Percentiles rank a stretch among this genome's conserved stretches.
These are phyloP conservation scores for Candida nemodendra DNA, from an alignment of 805 yeast species.

Conservation along the genomic window DNA sequence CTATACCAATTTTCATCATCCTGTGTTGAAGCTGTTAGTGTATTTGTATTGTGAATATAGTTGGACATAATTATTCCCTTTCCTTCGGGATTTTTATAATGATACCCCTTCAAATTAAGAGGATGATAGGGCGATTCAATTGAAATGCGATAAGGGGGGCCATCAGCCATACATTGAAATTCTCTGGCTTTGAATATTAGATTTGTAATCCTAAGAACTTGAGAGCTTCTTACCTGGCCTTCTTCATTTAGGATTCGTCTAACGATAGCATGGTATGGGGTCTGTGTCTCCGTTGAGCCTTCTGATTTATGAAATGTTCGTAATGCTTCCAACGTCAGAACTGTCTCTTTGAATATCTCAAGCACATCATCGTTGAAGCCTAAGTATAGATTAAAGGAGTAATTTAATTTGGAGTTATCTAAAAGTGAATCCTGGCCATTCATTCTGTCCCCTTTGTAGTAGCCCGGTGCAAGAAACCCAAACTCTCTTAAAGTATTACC, in stretches of 20 bases:
- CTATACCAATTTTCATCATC: constrained; percentile 33
- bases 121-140: constrained; percentile 32
- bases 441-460: constrained; percentile 9
- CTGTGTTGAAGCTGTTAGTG: constrained; percentile 19
- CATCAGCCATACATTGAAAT: constrained; percentile 28
- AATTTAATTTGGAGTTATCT: constrained; percentile 1
- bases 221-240: constrained; percentile 22
- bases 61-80: constrained; percentile 22
- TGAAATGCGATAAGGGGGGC: constrained; percentile 32
- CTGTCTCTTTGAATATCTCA: constrained; percentile 32
- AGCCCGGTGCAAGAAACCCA: constrained; percentile 32
- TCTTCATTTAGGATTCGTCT: constrained; percentile 18
- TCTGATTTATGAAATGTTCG: constrained; percentile 12
- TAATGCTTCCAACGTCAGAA: constrained; percentile 29
- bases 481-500: constrained; percentile 25
- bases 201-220: constrained; percentile 22
- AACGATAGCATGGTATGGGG: constrained; percentile 10
- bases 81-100: constrained; percentile 25
- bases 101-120: constrained; percentile 22
- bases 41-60: constrained; percentile 26
- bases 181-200: constrained; percentile 29
- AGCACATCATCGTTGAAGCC: constrained; percentile 37
- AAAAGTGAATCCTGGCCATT: background rate
- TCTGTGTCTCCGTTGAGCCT: background rate
- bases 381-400: constrained; percentile 30